Percentiles rank a stretch among this genome's conserved stretches.
Evolutionary conservation across 345 rosid species (phyloP).

Genomic region (Acer negundo): DNA sequence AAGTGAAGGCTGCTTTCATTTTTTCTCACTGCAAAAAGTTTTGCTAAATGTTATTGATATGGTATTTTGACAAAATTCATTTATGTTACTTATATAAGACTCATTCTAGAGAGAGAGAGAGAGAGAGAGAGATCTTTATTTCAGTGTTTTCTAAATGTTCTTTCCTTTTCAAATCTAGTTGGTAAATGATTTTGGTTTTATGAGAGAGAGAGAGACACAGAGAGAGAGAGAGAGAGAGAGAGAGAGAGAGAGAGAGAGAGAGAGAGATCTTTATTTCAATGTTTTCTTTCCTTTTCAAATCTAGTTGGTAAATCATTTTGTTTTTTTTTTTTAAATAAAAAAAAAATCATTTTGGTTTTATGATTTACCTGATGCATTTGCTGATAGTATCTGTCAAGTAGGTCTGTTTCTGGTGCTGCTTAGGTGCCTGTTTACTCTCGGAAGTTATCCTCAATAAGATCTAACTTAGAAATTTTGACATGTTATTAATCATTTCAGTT

Average conservation of each 20-base stretch:
- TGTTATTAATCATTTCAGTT: neutral
- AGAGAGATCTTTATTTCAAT: neutral
- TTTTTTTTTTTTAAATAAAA: too few relatives aligned
- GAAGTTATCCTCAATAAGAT: neutral
- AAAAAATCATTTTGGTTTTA: neutral
- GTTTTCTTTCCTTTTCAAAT: neutral
- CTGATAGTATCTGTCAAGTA: neutral
- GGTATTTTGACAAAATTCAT: neutral
- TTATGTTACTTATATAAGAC: neutral
- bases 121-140: neutral
- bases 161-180: neutral
- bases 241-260: too few relatives aligned
- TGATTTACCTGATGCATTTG: neutral
- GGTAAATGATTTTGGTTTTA: neutral
- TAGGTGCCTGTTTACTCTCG: neutral
- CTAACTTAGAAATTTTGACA: neutral
- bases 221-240: too few relatives aligned
- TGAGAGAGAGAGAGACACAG: too few relatives aligned
- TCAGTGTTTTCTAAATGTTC: neutral
- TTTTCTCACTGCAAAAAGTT: neutral
- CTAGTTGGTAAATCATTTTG: neutral
- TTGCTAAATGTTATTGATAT: neutral
- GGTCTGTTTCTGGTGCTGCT: neutral
- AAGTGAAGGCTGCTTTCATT: conserved; percentile 10
- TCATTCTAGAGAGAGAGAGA: neutral